Percentiles rank a stretch among this genome's conserved stretches.
phyloP scores from a whole-genome alignment of 163 green algal genomes.

The Chlorella variabilis region DNA sequence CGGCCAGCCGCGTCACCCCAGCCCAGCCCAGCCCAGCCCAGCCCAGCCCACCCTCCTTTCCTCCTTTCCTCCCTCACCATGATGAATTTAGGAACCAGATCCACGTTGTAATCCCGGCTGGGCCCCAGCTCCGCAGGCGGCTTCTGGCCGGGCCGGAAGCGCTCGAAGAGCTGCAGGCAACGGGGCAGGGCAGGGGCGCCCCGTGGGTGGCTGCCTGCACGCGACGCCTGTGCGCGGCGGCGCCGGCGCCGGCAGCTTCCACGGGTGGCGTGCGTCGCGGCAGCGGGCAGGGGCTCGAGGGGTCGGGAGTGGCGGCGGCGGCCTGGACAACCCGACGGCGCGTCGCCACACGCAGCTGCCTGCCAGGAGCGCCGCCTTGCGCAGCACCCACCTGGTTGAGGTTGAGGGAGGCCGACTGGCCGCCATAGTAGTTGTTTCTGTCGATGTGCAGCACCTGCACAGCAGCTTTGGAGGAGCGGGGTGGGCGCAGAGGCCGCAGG shows the following conservation, averaged over 20 bases:
- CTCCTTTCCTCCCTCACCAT: constrained; percentile 67
- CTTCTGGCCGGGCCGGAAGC: constrained; percentile 84
- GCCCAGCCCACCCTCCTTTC: neutral
- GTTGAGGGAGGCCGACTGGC: constrained; percentile 93
- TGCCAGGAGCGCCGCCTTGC: too few species aligned
- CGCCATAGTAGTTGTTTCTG: constrained; percentile 99
- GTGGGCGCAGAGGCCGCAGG: neutral
- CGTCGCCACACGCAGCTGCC: neutral
- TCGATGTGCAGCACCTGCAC: constrained; percentile 98
- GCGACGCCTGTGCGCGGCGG: too few species aligned
- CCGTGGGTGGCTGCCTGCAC: too few species aligned
- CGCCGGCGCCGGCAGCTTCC: too few species aligned
- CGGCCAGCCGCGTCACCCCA: too few species aligned
- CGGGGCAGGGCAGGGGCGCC: neutral
- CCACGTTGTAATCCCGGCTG: constrained; percentile 97
- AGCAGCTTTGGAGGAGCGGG: too few species aligned
- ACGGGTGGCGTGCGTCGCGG: too few species aligned
- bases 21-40: too few species aligned
- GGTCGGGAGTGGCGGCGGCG: neutral
- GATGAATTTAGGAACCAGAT: constrained; percentile 99
- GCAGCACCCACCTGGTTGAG: constrained; percentile 87
- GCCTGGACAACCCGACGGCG: too few species aligned
- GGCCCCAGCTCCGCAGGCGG: constrained; percentile 80
- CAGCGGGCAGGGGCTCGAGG: neutral
- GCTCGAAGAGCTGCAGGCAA: constrained; percentile 86